Base-by-base conservation (phyloP, 129 eudicot species). In the Escallonia rubra region DNA sequence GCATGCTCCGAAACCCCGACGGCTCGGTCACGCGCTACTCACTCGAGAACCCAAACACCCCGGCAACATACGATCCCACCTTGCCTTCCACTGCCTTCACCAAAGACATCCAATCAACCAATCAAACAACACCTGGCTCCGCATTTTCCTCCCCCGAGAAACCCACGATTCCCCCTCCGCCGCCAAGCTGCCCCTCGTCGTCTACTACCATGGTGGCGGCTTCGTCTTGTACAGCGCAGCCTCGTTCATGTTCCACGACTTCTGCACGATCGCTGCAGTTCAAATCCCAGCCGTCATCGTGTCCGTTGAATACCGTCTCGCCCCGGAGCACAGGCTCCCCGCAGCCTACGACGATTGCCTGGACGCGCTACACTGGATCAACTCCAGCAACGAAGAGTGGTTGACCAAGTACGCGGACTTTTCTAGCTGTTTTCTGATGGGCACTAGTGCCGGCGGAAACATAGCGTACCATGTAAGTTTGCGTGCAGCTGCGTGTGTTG, bases 371-470 rank as follows among this genome's bases (percentile, higher is more conserved):
- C 38, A 61, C 34, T 66, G 78, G 60, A 42, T 66, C 51, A 58
- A 57, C n/a, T 16, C 78, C 52, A 38, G 39, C 11, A 15, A 56
- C 0, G 61, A 61, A 13, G 54, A 55, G 8, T 78, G 78, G 78
- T 9, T 78, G 39, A 49, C 10, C 4, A 56, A 63, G 0, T 63
- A 61, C n/a, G 73, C 70, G 3, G 82, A 78, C 42, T 49, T 67
- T 41, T 16, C 73, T 1, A 72, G 43, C 6, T 43, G 57, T 40
- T 59, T 39, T 46, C 68, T 78, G 5, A 42, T 44, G 38, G 82
- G 82, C 23, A 14, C 43, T 4, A 78, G 82, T 45, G 65, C 78
- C 9, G 82, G 82, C 3, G 82, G 59, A 3, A 78, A 72, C 60
- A 67, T 72, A 6, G 74, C 67, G 2, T 73, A 72, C 72, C 61